phyloP scores from a whole-genome alignment of 202 grass and related monocot species.

The Setaria viridis region DNA sequence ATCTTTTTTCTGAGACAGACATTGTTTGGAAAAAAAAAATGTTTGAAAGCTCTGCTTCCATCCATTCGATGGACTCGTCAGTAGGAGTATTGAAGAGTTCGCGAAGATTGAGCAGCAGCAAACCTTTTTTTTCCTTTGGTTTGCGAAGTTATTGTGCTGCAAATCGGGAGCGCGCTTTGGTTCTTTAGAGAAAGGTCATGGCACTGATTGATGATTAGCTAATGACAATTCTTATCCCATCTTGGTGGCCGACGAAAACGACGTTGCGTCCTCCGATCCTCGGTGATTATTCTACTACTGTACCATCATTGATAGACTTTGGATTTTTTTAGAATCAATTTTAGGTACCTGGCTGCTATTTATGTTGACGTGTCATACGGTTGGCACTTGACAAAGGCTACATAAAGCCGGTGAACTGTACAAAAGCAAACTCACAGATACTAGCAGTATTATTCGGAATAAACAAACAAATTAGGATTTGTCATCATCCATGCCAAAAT shows the following conservation, averaged over 20 bases:
- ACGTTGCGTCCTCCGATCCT: background rate
- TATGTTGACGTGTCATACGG: background rate
- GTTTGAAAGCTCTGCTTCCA: background rate
- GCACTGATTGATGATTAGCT: conserved; percentile 31
- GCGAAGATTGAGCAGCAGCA: background rate
- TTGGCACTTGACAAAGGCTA: background rate
- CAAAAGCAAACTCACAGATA: background rate
- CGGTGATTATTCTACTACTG: too few species aligned
- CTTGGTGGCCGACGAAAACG: conserved; percentile 4
- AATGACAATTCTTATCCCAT: conserved; percentile 9
- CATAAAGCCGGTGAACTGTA: background rate
- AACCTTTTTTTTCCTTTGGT: background rate
- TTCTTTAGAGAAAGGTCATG: conserved; percentile 10
- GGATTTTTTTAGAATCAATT: background rate
- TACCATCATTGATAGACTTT: background rate
- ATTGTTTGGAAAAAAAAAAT: background rate
- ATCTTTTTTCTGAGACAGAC: background rate
- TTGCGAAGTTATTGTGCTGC: conserved; percentile 1
- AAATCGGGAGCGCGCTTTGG: conserved; percentile 22
- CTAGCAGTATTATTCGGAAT: background rate
- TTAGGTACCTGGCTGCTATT: background rate
- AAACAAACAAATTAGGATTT: background rate
- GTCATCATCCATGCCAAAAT: background rate
- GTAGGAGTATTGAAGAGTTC: background rate
- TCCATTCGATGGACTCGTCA: background rate